These are phyloP conservation scores for Cladorrhinum sp. DNA, from an alignment of 2,329 filamentous ascomycete genomes.

Conservation along the genomic window DNA sequence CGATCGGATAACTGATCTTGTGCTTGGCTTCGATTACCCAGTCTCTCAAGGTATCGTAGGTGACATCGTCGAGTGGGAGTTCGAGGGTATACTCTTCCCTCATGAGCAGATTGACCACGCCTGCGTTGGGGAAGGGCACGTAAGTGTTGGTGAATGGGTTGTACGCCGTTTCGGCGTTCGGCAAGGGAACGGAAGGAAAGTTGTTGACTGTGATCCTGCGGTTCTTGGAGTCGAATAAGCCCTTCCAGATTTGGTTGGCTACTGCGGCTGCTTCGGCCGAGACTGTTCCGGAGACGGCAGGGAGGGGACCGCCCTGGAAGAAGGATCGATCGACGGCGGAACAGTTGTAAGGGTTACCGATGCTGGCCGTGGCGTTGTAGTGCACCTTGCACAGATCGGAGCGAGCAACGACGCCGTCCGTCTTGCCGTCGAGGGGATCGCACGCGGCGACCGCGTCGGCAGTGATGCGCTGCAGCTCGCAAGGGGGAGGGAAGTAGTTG, in stretches of 20 bases:
- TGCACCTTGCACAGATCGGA: slow-evolving; percentile 38
- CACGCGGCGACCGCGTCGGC: slow-evolving; percentile 21
- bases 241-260: slow-evolving; percentile 34
- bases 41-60: slow-evolving; percentile 47
- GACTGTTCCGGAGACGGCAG: slow-evolving; percentile 16
- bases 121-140: slow-evolving; percentile 27
- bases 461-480: slow-evolving; percentile 27
- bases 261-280: slow-evolving; percentile 26
- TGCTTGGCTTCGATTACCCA: slow-evolving; percentile 51
- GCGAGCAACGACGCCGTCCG: slow-evolving; percentile 25
- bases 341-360: slow-evolving; percentile 42
- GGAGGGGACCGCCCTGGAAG: background rate
- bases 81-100: slow-evolving; percentile 26
- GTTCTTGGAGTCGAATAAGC: slow-evolving; percentile 36
- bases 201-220: slow-evolving; percentile 35
- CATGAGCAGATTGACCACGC: slow-evolving; percentile 32
- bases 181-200: slow-evolving; percentile 33
- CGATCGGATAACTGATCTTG: slow-evolving; percentile 46
- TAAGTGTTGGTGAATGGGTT: slow-evolving; percentile 28
- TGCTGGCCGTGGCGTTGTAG: slow-evolving; percentile 42
- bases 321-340: background rate
- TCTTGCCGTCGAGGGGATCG: slow-evolving; percentile 24
- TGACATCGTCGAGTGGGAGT: slow-evolving; percentile 43
- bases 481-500: slow-evolving; percentile 39
- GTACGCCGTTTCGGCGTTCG: slow-evolving; percentile 35